Evolutionary conservation across 2,329 filamentous ascomycete genomes (phyloP).

Genomic region (Ophiocordyceps camponoti-rufipedis): DNA sequence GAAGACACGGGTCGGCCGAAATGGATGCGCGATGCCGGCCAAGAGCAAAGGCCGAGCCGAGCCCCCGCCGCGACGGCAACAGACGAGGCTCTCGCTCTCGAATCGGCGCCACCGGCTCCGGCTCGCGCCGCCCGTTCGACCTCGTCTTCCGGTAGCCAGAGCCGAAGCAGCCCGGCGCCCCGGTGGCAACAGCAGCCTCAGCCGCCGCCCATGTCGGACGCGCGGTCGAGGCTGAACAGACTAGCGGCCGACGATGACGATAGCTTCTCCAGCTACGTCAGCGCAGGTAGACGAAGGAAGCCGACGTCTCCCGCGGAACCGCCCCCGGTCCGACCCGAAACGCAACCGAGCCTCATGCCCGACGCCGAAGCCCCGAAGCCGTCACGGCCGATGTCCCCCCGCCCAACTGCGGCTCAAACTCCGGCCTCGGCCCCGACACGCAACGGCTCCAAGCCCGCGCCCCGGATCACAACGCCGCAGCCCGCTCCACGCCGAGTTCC

Average conservation of each 20-base stretch:
- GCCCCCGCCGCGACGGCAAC: constrained; percentile 25
- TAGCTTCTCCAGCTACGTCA: constrained; percentile 64
- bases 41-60: constrained; percentile 17
- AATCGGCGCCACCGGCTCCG: constrained; percentile 41
- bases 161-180: constrained; percentile 28
- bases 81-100: constrained; percentile 65
- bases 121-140: constrained; percentile 19
- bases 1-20: constrained; percentile 68
- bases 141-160: constrained; percentile 23
- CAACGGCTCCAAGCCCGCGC: background rate
- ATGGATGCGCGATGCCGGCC: constrained; percentile 74
- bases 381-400: constrained; percentile 16
- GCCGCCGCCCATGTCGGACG: constrained; percentile 17
- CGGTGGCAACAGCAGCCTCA: constrained; percentile 37
- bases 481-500: constrained; percentile 34
- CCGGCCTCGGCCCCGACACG: constrained; percentile 5
- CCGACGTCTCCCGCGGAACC: background rate
- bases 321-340: constrained; percentile 7
- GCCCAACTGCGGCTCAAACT: constrained; percentile 6
- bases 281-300: constrained; percentile 37
- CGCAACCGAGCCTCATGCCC: constrained; percentile 49
- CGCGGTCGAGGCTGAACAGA: constrained; percentile 43
- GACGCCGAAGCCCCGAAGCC: constrained; percentile 17
- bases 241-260: constrained; percentile 59
- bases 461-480: background rate